Percentiles rank a stretch among this genome's conserved stretches.
Conservation (phyloP, 2,329 filamentous ascomycete genomes). For the Dothidotthia symphoricarpi region DNA sequence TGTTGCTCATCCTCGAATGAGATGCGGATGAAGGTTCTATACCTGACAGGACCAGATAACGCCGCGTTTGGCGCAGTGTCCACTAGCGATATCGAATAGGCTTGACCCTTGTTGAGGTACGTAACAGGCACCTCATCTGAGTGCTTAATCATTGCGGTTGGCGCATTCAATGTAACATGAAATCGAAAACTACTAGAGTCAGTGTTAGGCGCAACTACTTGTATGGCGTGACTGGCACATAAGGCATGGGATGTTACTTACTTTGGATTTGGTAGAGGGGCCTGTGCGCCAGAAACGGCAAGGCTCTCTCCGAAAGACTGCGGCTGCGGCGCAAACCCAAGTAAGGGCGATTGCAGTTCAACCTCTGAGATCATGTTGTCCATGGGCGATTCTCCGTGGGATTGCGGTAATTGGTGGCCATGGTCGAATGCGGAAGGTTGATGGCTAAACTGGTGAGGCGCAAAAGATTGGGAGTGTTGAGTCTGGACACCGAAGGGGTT, state of each 20-base stretch:
- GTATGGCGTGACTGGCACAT: no score
- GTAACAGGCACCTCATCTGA: conserved; percentile 92
- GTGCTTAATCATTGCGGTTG: conserved; percentile 93
- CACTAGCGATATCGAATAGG: conserved; percentile 80
- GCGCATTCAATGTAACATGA: conserved; percentile 84
- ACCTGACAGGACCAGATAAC: conserved; percentile 62
- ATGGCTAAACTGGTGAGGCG: conserved; percentile 76
- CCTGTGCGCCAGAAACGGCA: conserved; percentile 37
- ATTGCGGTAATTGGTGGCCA: conserved; percentile 63
- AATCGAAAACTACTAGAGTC: conserved; percentile 69
- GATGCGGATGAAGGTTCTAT: conserved; percentile 89
- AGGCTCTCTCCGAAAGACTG: conserved; percentile 51
- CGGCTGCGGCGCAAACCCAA: conserved; percentile 56
- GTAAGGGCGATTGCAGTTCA: conserved; percentile 61
- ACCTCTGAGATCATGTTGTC: conserved; percentile 55
- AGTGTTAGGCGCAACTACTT: conserved; percentile 13
- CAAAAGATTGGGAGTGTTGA: conserved; percentile 56
- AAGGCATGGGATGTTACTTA: conserved; percentile 31
- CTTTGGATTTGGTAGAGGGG: conserved; percentile 47
- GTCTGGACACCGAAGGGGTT: conserved; percentile 66
- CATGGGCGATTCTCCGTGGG: conserved; percentile 65
- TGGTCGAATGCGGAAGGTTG: conserved; percentile 74
- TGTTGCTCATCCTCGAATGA: conserved; percentile 97
- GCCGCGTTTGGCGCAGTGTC: conserved; percentile 66
- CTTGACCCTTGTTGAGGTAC: conserved; percentile 96